These are phyloP conservation scores for Neurospora pannonica DNA, from an alignment of 495 filamentous ascomycete species.

Conservation along the genomic window DNA sequence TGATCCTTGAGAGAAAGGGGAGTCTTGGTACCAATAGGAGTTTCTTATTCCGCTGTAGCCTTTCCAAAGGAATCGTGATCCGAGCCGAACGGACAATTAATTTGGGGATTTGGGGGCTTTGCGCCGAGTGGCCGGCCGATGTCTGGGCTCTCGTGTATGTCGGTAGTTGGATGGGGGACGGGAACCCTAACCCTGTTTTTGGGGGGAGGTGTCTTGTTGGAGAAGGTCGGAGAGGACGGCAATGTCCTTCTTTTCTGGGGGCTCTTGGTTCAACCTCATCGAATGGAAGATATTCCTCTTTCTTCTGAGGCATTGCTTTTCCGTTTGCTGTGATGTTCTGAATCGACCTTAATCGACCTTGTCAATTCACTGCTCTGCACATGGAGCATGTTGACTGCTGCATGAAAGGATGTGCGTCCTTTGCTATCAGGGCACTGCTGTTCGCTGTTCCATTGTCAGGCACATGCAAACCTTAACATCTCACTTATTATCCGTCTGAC, in stretches of 20 bases:
- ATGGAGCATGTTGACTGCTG: too few species aligned
- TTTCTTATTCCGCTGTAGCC: not conserved
- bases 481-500: not conserved
- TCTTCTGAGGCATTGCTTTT: not conserved
- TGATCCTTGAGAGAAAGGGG: not conserved
- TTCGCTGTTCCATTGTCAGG: not conserved
- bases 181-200: not conserved
- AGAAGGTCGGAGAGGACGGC: too few species aligned
- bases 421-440: not conserved
- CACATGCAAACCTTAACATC: not conserved
- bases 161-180: not conserved
- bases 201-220: not conserved
- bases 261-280: not conserved
- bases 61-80: not conserved
- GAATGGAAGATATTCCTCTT: not conserved
- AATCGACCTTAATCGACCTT: too few species aligned
- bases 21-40: not conserved
- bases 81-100: not conserved
- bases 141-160: not conserved
- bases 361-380: not conserved
- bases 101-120: not conserved
- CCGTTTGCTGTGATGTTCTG: not conserved
- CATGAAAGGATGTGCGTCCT: not conserved
- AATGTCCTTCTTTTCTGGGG: too few species aligned
- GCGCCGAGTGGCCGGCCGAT: not conserved